These are phyloP conservation scores for Kurtzmaniella quercitrusa DNA, from an alignment of 1,139 yeast genomes.

Conservation along the genomic window DNA sequence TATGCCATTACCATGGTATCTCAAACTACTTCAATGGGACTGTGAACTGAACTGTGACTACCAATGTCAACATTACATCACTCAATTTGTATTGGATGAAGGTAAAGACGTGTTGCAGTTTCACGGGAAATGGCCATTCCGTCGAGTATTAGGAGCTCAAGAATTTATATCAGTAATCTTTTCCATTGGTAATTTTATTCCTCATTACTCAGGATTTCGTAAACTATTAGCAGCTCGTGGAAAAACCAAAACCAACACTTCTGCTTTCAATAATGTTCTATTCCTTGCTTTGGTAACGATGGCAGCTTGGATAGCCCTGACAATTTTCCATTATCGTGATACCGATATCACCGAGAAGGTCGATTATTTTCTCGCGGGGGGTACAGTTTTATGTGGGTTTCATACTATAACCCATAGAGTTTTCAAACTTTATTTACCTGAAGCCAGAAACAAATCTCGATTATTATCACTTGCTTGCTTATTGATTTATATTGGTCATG, in stretches of 20 bases:
- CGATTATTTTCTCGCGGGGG: constrained; percentile 92
- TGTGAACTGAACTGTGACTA: constrained; percentile 87
- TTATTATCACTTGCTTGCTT: constrained; percentile 41
- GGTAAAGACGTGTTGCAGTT: constrained; percentile 67
- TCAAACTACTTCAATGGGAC: constrained; percentile 64
- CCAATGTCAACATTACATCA: constrained; percentile 77
- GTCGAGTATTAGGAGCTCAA: constrained; percentile 69
- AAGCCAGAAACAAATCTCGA: constrained; percentile 18
- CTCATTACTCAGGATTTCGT: constrained; percentile 61
- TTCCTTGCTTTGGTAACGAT: constrained; percentile 57
- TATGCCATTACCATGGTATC: constrained; percentile 37
- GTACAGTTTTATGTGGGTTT: constrained; percentile 76
- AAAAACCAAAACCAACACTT: constrained; percentile 8
- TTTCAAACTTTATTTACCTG: constrained; percentile 48
- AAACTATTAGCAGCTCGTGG: constrained; percentile 23
- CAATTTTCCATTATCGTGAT: constrained; percentile 87
- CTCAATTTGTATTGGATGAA: constrained; percentile 42
- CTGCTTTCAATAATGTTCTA: constrained; percentile 37
- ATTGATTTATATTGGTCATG: constrained; percentile 55
- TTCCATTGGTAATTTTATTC: constrained; percentile 72
- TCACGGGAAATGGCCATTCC: constrained; percentile 97
- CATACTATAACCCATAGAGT: constrained; percentile 61
- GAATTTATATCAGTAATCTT: constrained; percentile 79
- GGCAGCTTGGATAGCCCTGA: constrained; percentile 84
- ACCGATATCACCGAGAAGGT: constrained; percentile 71